Conservation (phyloP, 352 stramenopile species). For the Aphanomyces euteiches region DNA sequence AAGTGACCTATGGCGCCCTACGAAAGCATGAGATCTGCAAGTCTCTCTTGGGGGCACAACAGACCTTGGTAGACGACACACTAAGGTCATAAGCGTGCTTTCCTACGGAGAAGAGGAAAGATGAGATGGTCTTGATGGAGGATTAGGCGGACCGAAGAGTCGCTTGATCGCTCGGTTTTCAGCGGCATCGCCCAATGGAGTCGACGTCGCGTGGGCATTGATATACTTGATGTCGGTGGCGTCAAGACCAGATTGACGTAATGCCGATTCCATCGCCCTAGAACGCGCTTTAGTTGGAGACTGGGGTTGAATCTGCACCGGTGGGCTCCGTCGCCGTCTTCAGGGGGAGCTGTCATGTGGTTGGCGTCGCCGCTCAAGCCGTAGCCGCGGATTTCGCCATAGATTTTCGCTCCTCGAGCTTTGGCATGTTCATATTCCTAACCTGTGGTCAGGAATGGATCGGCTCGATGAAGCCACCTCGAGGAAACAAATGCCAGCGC, state of each 20-base stretch:
- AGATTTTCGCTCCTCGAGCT: conserved; percentile 89
- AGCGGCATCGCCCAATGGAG: conserved; percentile 93
- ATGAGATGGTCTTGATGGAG: neutral
- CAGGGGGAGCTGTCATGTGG: conserved; percentile 82
- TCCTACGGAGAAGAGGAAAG: conserved; percentile 5
- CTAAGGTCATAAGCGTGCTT: conserved; percentile 48
- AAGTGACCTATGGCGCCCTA: conserved; percentile 94
- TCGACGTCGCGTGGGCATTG: conserved; percentile 98
- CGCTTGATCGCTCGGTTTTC: conserved; percentile 90
- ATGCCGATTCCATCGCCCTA: conserved; percentile 89
- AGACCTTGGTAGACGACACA: conserved; percentile 81
- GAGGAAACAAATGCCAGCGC: conserved; percentile 79
- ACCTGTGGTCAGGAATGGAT: neutral
- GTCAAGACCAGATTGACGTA: conserved; percentile 69
- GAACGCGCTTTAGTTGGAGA: conserved; percentile 58
- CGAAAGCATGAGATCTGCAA: neutral
- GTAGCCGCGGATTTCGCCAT: conserved; percentile 93
- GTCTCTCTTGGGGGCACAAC: neutral
- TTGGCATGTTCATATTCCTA: conserved; percentile 90
- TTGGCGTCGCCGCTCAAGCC: conserved; percentile 94
- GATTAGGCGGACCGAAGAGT: conserved; percentile 50
- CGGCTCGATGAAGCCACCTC: conserved; percentile 47
- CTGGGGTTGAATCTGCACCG: conserved; percentile 49
- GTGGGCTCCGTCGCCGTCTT: conserved; percentile 62
- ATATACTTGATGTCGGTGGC: conserved; percentile 94